Conservation (phyloP, 352 stramenopile genomes). For the Globisporangium perplexum region DNA sequence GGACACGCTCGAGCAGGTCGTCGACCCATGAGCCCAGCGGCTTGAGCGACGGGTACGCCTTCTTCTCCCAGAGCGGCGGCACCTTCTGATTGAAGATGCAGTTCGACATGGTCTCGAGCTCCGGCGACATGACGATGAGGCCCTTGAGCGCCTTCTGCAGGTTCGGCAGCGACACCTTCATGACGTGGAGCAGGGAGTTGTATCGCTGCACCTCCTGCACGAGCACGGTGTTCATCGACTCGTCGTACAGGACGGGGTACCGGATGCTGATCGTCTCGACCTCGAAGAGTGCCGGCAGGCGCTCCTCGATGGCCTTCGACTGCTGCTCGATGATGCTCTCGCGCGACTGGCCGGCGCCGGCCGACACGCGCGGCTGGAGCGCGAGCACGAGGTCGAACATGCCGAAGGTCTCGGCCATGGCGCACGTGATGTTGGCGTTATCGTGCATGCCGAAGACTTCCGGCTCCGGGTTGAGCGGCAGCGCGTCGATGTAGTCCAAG, state of each 20-base stretch:
- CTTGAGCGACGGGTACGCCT: constrained; percentile 91
- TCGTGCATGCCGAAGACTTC: constrained; percentile 95
- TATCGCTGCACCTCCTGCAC: constrained; percentile 90
- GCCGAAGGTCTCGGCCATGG: constrained; percentile 86
- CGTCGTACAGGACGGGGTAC: constrained; percentile 85
- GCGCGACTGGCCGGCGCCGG: constrained; percentile 67
- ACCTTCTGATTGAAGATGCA: constrained; percentile 87
- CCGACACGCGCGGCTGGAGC: constrained; percentile 77
- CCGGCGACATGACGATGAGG: constrained; percentile 15
- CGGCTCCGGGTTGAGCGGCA: constrained; percentile 86
- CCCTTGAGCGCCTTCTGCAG: constrained; percentile 84
- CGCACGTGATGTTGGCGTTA: constrained; percentile 93
- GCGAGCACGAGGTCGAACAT: constrained; percentile 87
- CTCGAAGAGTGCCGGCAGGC: constrained; percentile 74
- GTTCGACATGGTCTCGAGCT: constrained; percentile 67
- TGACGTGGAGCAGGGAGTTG: constrained; percentile 79
- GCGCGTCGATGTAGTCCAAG: constrained; percentile 82
- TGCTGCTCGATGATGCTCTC: constrained; percentile 88
- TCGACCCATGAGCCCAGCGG: constrained; percentile 84
- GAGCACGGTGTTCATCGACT: constrained; percentile 92
- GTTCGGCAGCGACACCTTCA: constrained; percentile 80
- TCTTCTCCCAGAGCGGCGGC: constrained; percentile 81
- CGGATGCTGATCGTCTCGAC: constrained; percentile 78
- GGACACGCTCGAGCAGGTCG: constrained; percentile 73
- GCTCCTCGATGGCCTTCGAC: constrained; percentile 77